Evolutionary conservation across 192 early-diverging fungal species (phyloP).

Genomic region (Endogone sp.): DNA sequence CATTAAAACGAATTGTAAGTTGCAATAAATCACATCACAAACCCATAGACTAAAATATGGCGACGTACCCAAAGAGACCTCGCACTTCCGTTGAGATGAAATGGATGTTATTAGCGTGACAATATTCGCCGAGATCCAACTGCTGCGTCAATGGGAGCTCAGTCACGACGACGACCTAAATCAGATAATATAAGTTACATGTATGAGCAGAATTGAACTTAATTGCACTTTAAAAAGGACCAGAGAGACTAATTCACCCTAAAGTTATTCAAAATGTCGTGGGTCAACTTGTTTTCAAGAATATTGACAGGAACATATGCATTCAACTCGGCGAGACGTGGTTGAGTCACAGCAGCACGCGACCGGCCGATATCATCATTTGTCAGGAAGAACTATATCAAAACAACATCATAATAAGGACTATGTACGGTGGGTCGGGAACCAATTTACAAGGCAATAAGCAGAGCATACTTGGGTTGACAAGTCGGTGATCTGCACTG

Average conservation of each 20-base stretch:
- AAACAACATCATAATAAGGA: background rate
- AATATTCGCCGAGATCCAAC: constrained; percentile 81
- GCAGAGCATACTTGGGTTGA: constrained; percentile 69
- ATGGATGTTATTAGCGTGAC: constrained; percentile 66
- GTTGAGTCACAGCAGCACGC: constrained; percentile 68
- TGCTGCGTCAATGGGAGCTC: constrained; percentile 73
- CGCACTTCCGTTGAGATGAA: constrained; percentile 88
- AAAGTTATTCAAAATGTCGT: constrained; percentile 38
- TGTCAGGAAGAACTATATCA: constrained; percentile 81
- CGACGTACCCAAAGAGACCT: constrained; percentile 83
- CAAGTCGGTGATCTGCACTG: constrained; percentile 76
- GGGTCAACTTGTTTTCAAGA: constrained; percentile 71
- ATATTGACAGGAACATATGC: constrained; percentile 93
- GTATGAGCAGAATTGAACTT: background rate
- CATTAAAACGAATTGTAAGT: background rate
- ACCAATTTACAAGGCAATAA: background rate
- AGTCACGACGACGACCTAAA: constrained; percentile 89
- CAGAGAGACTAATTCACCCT: background rate
- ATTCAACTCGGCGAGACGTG: constrained; percentile 92
- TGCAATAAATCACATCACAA: background rate
- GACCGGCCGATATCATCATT: constrained; percentile 83
- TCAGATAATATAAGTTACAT: background rate
- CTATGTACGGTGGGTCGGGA: too few relatives aligned
- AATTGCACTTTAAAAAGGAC: background rate
- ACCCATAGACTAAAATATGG: constrained; percentile 3